Percentiles rank a stretch among this genome's conserved stretches.
Evolutionary conservation across 1,284 basidiomycete species (phyloP).

Genomic region (Apiotrichum brassicae): DNA sequence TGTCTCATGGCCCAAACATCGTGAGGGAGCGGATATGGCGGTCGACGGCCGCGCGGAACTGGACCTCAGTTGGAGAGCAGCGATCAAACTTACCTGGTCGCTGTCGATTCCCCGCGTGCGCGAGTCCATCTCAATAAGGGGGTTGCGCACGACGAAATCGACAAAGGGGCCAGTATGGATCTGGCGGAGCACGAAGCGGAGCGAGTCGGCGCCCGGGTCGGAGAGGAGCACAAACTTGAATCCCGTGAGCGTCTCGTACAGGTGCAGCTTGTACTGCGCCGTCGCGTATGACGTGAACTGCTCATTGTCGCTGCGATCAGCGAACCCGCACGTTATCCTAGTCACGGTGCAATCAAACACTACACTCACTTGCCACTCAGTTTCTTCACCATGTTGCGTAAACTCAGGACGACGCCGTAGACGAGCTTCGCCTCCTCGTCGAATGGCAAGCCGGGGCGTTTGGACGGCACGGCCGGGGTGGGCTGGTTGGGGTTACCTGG

Average conservation of each 20-base stretch:
- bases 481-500: no score
- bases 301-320: conserved; percentile 70
- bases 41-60: conserved; percentile 76
- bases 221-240: conserved; percentile 95
- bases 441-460: conserved; percentile 59
- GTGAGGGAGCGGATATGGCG: conserved; percentile 55
- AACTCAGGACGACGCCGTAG: conserved; percentile 86
- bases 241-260: conserved; percentile 84
- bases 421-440: conserved; percentile 98
- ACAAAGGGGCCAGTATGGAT: conserved; percentile 91
- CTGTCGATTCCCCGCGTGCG: conserved; percentile 78
- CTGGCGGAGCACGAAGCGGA: conserved; percentile 76
- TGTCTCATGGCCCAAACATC: conserved; percentile 35
- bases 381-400: conserved; percentile 93
- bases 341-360: not conserved
- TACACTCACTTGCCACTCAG: conserved; percentile 66
- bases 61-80: conserved; percentile 32
- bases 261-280: conserved; percentile 84
- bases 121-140: conserved; percentile 74
- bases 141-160: conserved; percentile 88
- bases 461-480: not conserved
- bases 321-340: not conserved
- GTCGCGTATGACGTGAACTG: conserved; percentile 87
- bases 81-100: conserved; percentile 50
- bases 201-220: conserved; percentile 71